Evolutionary conservation across 331 rosid species (phyloP).

Genomic region (Cydonia oblonga): DNA sequence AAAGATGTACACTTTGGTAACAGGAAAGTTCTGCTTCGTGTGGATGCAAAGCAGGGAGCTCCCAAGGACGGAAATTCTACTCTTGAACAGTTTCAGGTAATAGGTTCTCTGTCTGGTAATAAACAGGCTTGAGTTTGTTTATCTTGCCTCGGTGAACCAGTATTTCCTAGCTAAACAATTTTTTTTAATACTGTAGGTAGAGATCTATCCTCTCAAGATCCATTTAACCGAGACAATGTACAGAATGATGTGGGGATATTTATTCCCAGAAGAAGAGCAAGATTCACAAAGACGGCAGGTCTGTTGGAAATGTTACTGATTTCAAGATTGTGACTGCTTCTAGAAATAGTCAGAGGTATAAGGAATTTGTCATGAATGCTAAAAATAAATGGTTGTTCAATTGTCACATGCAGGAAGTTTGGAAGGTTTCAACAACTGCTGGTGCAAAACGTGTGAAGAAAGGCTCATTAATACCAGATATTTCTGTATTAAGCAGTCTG

Average conservation of each 20-base stretch:
- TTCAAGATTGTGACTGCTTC: constrained; percentile 5
- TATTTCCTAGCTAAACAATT: constrained; percentile 21
- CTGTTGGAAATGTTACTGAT: constrained; percentile 21
- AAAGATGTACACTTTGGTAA: constrained; percentile 17
- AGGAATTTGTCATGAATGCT: no score
- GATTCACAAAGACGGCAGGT: constrained; percentile 99
- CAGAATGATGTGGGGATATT: constrained; percentile 96
- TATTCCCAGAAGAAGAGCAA: constrained; percentile 95
- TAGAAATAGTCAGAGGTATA: background rate
- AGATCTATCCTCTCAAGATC: constrained; percentile 91
- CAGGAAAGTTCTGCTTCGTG: constrained; percentile 90
- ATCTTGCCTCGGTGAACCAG: background rate
- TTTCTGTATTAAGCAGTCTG: constrained; percentile 49
- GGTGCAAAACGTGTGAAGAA: constrained; percentile 90
- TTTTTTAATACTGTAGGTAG: constrained; percentile 44
- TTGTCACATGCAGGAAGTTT: constrained; percentile 64
- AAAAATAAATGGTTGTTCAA: background rate
- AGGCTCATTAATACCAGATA: constrained; percentile 47
- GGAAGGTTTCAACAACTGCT: constrained; percentile 97
- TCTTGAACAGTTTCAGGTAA: constrained; percentile 85
- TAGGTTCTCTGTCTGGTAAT: background rate
- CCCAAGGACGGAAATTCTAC: constrained; percentile 86
- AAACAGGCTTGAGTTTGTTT: background rate
- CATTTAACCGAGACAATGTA: constrained; percentile 95
- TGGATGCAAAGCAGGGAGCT: constrained; percentile 94